Evolutionary conservation across 306 rosid species (phyloP), one percentile per base, ranked within the genome.

Genomic region (Fragaria vesca): DNA sequence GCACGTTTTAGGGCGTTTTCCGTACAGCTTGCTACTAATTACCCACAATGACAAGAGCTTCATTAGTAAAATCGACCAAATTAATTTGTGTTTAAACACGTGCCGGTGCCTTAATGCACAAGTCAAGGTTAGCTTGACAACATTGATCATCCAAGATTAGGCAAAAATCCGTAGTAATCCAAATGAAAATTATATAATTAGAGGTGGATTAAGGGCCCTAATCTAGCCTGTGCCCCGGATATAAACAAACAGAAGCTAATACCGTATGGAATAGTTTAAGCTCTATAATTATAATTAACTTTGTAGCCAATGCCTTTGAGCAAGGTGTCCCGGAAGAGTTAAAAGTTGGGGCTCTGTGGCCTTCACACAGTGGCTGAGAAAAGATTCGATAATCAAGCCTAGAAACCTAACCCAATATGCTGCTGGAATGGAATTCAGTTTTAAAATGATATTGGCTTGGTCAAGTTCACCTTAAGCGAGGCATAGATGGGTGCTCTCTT

Each of bases 341-440:
- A 69, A 57, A 36, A 71, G 63, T 18, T 5, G n/a, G n/a, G 80
- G 69, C 8, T 54, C 30, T 51, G 89, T 89, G 89, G 78, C 86
- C 58, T 72, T 57, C 81, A 69, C 40, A 42, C 67, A 62, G 47
- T 50, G 81, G 82, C 57, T 71, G 2, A 1, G 38, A 32, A 32
- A 71, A 71, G 88, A 89, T 91, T 82, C 79, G 57, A 77, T n/a
- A 69, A 86, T 89, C 91, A 50, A 66, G 76, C 89, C 83, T 63
- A 48, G 34, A 51, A 32, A 91, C 93, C 92, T 86, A 88, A 85
- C 81, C 89, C 84, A 77, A 80, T 67, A 74, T 24, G 65, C 60
- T 32, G 45, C 60, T 32, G 45, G 62, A 61, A 48, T 74, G 67
- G 15, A 3, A 52, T 73, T 79, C 73, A 3, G 65, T 78, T 79